Evolutionary conservation across 306 rosid species (phyloP).

Genomic region (Erythrophleum fordii): DNA sequence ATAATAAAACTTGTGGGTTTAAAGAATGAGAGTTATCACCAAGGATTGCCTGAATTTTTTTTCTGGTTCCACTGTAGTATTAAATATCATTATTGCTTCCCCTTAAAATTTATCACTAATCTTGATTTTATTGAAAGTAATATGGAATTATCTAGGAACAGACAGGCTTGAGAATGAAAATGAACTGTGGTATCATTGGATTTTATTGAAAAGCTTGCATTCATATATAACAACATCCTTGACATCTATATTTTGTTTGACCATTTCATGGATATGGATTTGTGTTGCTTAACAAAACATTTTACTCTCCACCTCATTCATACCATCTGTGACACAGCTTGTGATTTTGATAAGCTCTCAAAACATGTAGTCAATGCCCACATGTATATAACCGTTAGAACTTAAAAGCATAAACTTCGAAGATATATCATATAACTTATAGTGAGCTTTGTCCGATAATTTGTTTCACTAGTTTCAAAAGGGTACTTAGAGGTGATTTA

Average conservation of each 20-base stretch:
- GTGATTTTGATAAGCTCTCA: conserved; percentile 9
- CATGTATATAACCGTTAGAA: background rate
- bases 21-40: background rate
- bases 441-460: conserved; percentile 5
- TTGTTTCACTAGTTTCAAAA: conserved; percentile 13
- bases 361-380: conserved; percentile 6
- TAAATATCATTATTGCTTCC: background rate
- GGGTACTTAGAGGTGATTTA: conserved; percentile 3
- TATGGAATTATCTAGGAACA: background rate
- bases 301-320: background rate
- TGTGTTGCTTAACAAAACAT: background rate
- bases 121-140: background rate
- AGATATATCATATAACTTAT: background rate
- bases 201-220: background rate
- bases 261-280: background rate
- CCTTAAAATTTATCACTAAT: background rate
- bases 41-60: background rate
- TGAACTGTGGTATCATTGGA: background rate
- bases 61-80: background rate
- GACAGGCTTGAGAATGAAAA: background rate
- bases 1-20: background rate
- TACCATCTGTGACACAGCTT: background rate
- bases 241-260: background rate
- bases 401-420: conserved; percentile 6
- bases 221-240: background rate